Evolutionary conservation across 2,329 filamentous ascomycete species (phyloP), one percentile per base, ranked within the genome.

Genomic region (Mariannaea sp.): DNA sequence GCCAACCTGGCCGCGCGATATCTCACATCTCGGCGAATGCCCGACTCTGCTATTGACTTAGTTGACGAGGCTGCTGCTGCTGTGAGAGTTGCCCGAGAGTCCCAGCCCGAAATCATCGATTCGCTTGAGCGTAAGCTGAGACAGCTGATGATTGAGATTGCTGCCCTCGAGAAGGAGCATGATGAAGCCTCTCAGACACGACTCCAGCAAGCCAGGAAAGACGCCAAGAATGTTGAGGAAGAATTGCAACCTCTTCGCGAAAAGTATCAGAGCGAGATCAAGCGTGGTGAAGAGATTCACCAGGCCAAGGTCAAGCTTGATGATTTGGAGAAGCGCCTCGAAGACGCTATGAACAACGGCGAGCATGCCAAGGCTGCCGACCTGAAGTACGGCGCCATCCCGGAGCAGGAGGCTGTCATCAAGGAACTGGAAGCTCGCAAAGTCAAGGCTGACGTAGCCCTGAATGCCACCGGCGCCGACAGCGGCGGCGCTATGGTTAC

Each of bases 11-110:
- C 94, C 12, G 90, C 93, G 41, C 88, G 94, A 51, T 99, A 99
- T 66, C 86, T 99, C 48, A 99, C 94, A 1, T 86, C 88, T 43
- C 84, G 94, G 62, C 86, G 94, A 68, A 84, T 99, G 58, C 94
- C 94, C 3, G 94, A 99, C 72, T 99, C 94, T 3, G 94, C 94
- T 17, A 95, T 99, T 56, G 94, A 99, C 70, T 79, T 99, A 41
- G 89, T 99, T 56, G 94, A 99, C 66, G 94, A 99, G 72, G 94
- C 94, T 30, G 92, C 94, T 1, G 93, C 94, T 1, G 94, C 94
- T n/a, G 94, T 99, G 55, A 85, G 92, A 51, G 95, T 99, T 20
- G 92, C 92, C 27, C 86, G 94, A 63, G 94, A 99, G 75, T 99
- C 94, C 2, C 92, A 97, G 66, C 94, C 94, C 3, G 94, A 99